Conservation (phyloP, 768 basidiomycete genomes). For the Suillus bovinus region DNA sequence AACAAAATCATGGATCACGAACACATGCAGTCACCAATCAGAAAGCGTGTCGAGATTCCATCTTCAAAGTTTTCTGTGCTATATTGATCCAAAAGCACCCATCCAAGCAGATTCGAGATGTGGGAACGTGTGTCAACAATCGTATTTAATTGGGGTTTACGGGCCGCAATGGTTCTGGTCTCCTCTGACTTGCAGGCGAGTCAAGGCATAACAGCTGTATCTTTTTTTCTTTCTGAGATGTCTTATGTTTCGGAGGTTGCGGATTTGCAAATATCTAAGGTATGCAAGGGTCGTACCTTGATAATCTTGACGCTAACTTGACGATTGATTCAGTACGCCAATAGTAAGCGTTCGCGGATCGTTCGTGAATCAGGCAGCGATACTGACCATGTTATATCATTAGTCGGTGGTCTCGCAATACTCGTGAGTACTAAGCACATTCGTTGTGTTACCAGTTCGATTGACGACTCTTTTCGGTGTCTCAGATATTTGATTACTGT, state of each 20-base stretch:
- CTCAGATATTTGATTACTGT: conserved; percentile 12
- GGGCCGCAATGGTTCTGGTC: no score
- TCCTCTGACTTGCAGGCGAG: neutral
- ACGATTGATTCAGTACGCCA: conserved; percentile 14
- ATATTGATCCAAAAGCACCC: neutral
- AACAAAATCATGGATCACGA: neutral
- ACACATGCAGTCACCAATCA: neutral
- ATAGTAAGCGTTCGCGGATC: conserved; percentile 12
- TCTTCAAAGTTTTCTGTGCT: neutral
- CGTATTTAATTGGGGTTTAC: neutral
- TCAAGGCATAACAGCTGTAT: no score
- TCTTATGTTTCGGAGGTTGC: conserved; percentile 4
- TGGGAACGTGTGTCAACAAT: neutral
- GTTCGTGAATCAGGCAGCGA: neutral
- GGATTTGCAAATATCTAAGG: conserved; percentile 20
- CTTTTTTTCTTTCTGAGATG: neutral
- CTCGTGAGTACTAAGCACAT: conserved; percentile 12
- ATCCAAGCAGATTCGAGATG: no score
- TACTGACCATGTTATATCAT: neutral
- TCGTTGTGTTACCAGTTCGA: neutral
- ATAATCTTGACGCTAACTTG: neutral
- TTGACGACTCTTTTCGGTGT: neutral
- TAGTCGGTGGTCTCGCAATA: conserved; percentile 20
- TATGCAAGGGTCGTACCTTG: neutral
- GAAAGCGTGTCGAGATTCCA: neutral